phyloP scores from a whole-genome alignment of 2,329 filamentous ascomycete species.

The Chaetomiaceae sp. region DNA sequence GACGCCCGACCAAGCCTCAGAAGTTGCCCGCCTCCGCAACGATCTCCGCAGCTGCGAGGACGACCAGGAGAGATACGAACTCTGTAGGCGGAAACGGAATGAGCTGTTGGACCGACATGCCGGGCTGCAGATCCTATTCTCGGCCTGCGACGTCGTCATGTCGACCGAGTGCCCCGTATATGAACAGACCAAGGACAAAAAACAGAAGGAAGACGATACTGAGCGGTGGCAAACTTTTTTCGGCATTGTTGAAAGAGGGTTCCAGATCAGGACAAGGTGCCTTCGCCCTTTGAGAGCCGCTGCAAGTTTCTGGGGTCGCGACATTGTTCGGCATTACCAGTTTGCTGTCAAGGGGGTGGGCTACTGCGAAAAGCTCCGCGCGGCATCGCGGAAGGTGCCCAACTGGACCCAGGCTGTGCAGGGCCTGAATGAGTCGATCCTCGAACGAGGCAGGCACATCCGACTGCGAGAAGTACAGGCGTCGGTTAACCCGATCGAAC shows the following conservation, averaged over 20 bases:
- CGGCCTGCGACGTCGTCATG: not conserved
- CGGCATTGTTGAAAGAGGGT: not conserved
- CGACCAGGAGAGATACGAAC: not conserved
- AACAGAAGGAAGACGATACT: not conserved
- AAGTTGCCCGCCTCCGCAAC: not conserved
- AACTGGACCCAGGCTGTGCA: not conserved
- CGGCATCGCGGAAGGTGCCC: not conserved
- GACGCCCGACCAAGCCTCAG: not conserved
- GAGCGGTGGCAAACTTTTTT: not conserved
- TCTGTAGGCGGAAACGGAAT: not conserved
- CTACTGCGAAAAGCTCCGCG: not conserved
- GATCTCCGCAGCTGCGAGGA: not conserved
- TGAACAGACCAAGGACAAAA: not conserved
- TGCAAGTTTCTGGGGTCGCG: not conserved
- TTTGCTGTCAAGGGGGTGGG: not conserved
- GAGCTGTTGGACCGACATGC: not conserved
- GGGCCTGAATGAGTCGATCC: not conserved
- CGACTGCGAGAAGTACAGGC: not conserved
- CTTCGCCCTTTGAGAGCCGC: not conserved
- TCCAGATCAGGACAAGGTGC: not conserved
- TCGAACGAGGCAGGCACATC: not conserved
- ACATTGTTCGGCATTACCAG: not conserved
- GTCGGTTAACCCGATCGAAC: not conserved
- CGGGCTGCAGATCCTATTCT: not conserved
- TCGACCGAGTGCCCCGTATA: not conserved